A percentile compares a stretch with the other conserved stretches of the same genome.
These are phyloP conservation scores for Triangularia verruculosa DNA, from an alignment of 2,329 filamentous ascomycete species.

Conservation along the genomic window DNA sequence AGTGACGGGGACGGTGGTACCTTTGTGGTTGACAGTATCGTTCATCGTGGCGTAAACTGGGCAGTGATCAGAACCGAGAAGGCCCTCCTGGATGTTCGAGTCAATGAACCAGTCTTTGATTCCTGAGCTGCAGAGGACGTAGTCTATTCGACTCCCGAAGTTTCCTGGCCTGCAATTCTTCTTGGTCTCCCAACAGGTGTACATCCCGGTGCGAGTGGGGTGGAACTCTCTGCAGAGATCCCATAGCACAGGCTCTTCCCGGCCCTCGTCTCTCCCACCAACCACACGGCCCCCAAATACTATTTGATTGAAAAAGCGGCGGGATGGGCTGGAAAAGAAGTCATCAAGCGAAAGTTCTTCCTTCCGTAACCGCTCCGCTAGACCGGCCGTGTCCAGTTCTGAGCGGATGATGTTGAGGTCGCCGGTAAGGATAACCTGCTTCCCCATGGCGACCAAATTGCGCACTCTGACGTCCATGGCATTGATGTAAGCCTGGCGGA, in stretches of 20 bases:
- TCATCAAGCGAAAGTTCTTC: conserved; percentile 65
- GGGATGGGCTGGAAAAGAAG: conserved; percentile 68
- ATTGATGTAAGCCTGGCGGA: conserved; percentile 74
- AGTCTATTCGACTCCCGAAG: conserved; percentile 90
- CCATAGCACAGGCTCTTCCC: conserved; percentile 71
- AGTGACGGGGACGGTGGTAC: conserved; percentile 50
- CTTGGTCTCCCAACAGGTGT: conserved; percentile 94
- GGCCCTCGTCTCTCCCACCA: conserved; percentile 63
- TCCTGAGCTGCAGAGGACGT: conserved; percentile 76
- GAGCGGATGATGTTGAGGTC: conserved; percentile 78
- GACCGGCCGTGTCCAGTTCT: conserved; percentile 69
- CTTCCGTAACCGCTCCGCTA: conserved; percentile 69
- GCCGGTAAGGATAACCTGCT: conserved; percentile 79
- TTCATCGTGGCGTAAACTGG: conserved; percentile 79
- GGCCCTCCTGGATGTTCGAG: conserved; percentile 85
- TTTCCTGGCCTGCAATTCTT: conserved; percentile 95
- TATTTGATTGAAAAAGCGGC: conserved; percentile 83
- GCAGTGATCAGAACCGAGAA: conserved; percentile 95
- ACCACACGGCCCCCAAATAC: conserved; percentile 68
- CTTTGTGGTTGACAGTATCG: conserved; percentile 55
- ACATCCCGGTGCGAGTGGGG: conserved; percentile 81
- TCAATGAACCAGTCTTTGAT: conserved; percentile 78
- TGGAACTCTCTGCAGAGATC: conserved; percentile 84
- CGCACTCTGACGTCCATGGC: conserved; percentile 80
- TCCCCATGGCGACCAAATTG: conserved; percentile 76